Evolutionary conservation across 306 rosid species (phyloP).

Genomic region (Trifolium subterraneum): DNA sequence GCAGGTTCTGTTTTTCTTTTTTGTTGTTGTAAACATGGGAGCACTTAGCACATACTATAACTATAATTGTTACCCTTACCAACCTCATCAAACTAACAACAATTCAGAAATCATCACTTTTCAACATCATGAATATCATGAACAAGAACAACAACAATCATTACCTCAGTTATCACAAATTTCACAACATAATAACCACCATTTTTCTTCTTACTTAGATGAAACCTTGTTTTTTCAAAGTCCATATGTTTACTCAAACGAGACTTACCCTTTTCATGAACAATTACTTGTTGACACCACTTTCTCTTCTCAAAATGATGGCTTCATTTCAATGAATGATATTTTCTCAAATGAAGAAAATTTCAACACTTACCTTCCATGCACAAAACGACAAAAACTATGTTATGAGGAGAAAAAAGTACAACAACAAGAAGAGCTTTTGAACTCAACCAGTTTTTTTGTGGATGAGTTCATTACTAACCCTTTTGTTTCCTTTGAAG

Average conservation of each 20-base stretch:
- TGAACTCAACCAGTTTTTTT: not conserved
- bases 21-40: not conserved
- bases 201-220: not conserved
- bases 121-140: slow-evolving; percentile 22
- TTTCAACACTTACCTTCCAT: not conserved
- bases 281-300: not conserved
- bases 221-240: slow-evolving; percentile 30
- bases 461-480: not conserved
- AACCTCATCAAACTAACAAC: not conserved
- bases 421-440: slow-evolving; percentile 2
- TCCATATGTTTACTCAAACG: slow-evolving; percentile 15
- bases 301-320: slow-evolving; percentile 21
- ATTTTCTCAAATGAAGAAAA: not conserved
- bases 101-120: not conserved
- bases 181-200: not conserved
- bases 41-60: not conserved
- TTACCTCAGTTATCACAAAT: no score
- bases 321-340: slow-evolving; percentile 12
- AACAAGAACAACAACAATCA: not conserved
- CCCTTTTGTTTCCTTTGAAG: slow-evolving; percentile 2
- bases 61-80: not conserved
- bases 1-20: not conserved
- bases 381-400: slow-evolving; percentile 47
- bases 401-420: not conserved
- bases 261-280: not conserved